Conservation (phyloP, 495 filamentous ascomycete genomes). For the Opeltia flavorubescens region DNA sequence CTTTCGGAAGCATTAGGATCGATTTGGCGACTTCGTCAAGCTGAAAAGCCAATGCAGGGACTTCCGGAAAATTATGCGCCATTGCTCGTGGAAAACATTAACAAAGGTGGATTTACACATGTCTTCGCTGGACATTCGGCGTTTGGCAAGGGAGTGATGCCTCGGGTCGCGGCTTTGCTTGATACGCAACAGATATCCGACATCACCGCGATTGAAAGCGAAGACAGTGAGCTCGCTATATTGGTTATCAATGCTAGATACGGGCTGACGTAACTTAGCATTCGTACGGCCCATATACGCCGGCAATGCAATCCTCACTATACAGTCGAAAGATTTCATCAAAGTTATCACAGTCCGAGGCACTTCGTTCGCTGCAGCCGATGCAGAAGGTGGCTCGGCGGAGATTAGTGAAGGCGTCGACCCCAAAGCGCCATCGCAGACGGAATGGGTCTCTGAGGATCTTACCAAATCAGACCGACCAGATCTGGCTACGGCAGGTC, state of each 20-base stretch:
- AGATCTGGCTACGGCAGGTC: conserved; percentile 77
- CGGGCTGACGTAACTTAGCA: conserved; percentile 25
- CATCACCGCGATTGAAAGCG: conserved; percentile 70
- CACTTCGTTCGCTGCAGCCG: conserved; percentile 57
- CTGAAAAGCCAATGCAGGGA: conserved; percentile 36
- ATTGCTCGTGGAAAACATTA: conserved; percentile 86
- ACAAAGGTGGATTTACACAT: conserved; percentile 84
- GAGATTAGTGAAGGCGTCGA: conserved; percentile 32
- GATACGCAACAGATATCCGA: conserved; percentile 90
- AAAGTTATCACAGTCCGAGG: conserved; percentile 88
- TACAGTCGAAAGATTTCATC: conserved; percentile 72
- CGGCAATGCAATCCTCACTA: conserved; percentile 94
- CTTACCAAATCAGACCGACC: conserved; percentile 85
- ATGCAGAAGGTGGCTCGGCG: conserved; percentile 36
- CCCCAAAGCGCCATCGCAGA: conserved; percentile 49
- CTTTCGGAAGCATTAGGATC: not conserved
- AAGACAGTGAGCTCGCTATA: conserved; percentile 48
- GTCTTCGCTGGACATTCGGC: conserved; percentile 83
- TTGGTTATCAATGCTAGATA: not conserved
- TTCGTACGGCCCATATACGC: conserved; percentile 97
- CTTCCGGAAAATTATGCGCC: conserved; percentile 93
- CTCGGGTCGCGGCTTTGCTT: conserved; percentile 86
- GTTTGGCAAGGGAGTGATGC: conserved; percentile 91
- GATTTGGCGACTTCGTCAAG: conserved; percentile 1
- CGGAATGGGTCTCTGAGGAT: conserved; percentile 90